Base-by-base conservation (phyloP, 2,329 filamentous ascomycete genomes). In the Corinectria fuckeliana region DNA sequence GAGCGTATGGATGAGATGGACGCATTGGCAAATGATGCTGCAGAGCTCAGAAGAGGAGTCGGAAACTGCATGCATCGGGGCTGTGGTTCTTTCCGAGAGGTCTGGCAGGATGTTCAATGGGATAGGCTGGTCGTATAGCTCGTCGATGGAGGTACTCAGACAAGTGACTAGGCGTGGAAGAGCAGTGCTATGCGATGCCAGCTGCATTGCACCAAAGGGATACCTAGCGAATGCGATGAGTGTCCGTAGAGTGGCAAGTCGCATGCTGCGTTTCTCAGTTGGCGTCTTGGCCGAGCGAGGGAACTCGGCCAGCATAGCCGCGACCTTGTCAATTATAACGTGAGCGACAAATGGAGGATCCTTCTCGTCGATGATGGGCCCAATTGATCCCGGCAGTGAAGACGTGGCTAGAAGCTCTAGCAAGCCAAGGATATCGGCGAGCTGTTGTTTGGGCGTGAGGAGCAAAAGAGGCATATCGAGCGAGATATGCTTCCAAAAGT, bases 131-230 rank as follows among this genome's bases (percentile, higher is more conserved):
- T 90, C 84, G 71, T 93, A 91, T 18, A 97, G 77, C 64, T 90
- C 87, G 63, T 92, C 90, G 58, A 95, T 88, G 50, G 93, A 86
- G 42, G 75, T 77, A 50, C 78, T 80, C 13, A 86, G 73, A 4
- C 90, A 86, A 23, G 87, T 85, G 23, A 96, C 88, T 0, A 97
- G 78, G 3, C 91, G 86, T 1, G 91, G 92, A 14, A 96, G 85
- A 11, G 88, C 87, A 38, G 84, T 85, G 3, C 84, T 83, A 72
- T 95, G 90, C 5, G 79, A 77, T 0, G 89, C 90, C 8, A 97
- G 82, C 44, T 90, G 85, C 21, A 80, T 72, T 1, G 85, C 83
- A 8, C 89, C 89, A 68, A 90, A 86, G 0, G 82, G 76, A n/a
- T 85, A 85, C 5, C 81, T 77, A 1, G 86, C 84, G 71, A 93